Evolutionary conservation across 805 yeast species (phyloP).

Genomic region (Lachancea thermotolerans): DNA sequence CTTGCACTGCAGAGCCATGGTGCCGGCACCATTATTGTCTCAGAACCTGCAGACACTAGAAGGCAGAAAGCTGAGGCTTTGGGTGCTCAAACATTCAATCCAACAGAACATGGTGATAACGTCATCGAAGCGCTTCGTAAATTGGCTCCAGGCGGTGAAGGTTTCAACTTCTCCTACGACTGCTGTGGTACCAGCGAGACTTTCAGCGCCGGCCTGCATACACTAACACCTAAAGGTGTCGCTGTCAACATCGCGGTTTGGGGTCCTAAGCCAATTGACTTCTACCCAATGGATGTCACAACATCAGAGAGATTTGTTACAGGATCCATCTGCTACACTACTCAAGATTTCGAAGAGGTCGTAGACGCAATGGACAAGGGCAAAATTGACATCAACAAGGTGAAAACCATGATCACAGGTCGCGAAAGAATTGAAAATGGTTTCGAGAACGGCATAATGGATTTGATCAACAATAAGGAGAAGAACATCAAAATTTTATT

Average conservation of each 20-base stretch:
- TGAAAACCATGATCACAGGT: slow-evolving; percentile 47
- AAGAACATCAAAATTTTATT: slow-evolving; percentile 49
- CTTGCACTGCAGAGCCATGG: slow-evolving; percentile 48
- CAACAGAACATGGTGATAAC: slow-evolving; percentile 34
- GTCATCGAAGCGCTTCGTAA: slow-evolving; percentile 35
- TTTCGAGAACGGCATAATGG: slow-evolving; percentile 46
- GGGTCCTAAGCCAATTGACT: slow-evolving; percentile 45
- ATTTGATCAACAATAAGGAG: slow-evolving; percentile 46
- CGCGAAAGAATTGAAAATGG: slow-evolving; percentile 44
- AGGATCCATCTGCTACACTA: slow-evolving; percentile 58
- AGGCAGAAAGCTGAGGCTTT: slow-evolving; percentile 42
- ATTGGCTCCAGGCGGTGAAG: slow-evolving; percentile 37
- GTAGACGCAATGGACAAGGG: slow-evolving; percentile 44
- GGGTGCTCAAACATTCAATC: slow-evolving; percentile 47
- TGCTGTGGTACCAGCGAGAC: slow-evolving; percentile 49
- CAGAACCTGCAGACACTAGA: slow-evolving; percentile 45
- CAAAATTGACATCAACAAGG: slow-evolving; percentile 37
- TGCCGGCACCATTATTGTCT: slow-evolving; percentile 41
- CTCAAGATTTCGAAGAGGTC: slow-evolving; percentile 51
- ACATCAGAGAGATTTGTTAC: slow-evolving; percentile 47
- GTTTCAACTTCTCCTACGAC: slow-evolving; percentile 47
- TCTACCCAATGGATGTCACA: slow-evolving; percentile 50
- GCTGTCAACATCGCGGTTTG: slow-evolving; percentile 63
- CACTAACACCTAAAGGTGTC: slow-evolving; percentile 46
- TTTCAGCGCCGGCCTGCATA: slow-evolving; percentile 43